Evolutionary conservation across 2,329 filamentous ascomycete species (phyloP), one percentile per base, ranked within the genome.

Genomic region (Ophiostoma piceae): DNA sequence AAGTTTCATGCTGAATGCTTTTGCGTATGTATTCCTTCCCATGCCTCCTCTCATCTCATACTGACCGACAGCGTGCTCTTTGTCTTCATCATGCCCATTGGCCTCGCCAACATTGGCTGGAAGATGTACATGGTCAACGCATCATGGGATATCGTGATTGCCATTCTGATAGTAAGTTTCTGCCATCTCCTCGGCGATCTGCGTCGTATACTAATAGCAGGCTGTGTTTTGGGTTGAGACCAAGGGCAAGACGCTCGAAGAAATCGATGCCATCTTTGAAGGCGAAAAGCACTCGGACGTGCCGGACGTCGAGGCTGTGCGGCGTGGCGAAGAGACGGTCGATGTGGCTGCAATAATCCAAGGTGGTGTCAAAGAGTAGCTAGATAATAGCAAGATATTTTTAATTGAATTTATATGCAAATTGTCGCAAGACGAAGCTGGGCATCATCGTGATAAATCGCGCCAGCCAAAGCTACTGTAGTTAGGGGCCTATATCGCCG

Each of bases 61-160:
- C 67, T 69, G 41, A 69, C 65, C 11, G 11, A 5, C 39, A 64
- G 68, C n/a, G 54, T 67, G 51, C 65, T 67, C 54, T 73, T 72
- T 71, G 32, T 73, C 70, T 65, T 54, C 71, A 77, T 80, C 39
- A 80, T 82, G 75, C 80, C 81, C 1, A 82, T 81, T 67, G 79
- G 79, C 0, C 74, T 82, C 0, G 74, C 74, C 2, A 79, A 77
- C 47, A 81, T 83, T 22, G 80, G 80, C 1, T 83, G 79, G 79
- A 81, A 79, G 71, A 80, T 80, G 76, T 84, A 82, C 71, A 81
- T 84, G 73, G 77, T 84, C 68, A 84, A 84, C 70, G 82, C 76
- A 3, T 77, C 77, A 0, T 81, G 78, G 77, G 79, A 83, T 70
- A 77, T 83, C 16, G 68, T 82, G 1, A 76, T 81, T 35, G 71